Base-by-base conservation (phyloP, 805 yeast species). In the Maudiozyma bulderi region DNA sequence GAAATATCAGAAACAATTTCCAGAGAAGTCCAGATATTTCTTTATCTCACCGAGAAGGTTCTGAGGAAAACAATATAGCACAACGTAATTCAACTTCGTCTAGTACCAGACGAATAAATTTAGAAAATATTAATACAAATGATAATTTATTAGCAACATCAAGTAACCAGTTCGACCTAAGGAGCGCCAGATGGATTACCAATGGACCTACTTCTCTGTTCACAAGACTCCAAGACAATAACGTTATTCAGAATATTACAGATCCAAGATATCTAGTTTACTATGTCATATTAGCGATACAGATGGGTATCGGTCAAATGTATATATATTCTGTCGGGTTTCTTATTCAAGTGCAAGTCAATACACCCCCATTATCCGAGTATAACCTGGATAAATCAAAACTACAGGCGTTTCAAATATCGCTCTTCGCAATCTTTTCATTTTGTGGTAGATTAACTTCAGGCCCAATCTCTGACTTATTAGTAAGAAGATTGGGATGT, bases 271-370 rank as follows among this genome's bases (percentile, higher is more conserved):
- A 80, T 50, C 52, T 81, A 15, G 65, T 73, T 8, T 82, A 79
- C 54, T 81, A 72, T 54, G 43, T 78, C 6, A 70, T 80, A n/a
- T 68, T 82, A 28, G 78, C 85, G 0, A 62, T 77, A 5, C 65
- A 78, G 42, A 77, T 82, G 58, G 82, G 86, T 1, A 69, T 80
- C 41, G 86, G 89, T 3, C 90, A 84, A 60, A 76, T 78, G 63
- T 85, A 84, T 59, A 84, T 85, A 30, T 85, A 74, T 58, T 75
- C 85, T 2, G 81, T 85, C 35, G 95, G 95, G 0, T 84, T 80
- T 57, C 73, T 85, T n/a, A 84, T 82, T 8, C 74, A 69, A 46
- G 73, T 76, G 0, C 75, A 73, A 52, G 63, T 67, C 10, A 65
- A 57, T 53, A 60, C 70, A 1, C 52, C 53, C 48, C 67, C 54